These are phyloP conservation scores for Xylariaceae sp. DNA, from an alignment of 2,329 filamentous ascomycete genomes.

Conservation along the genomic window DNA sequence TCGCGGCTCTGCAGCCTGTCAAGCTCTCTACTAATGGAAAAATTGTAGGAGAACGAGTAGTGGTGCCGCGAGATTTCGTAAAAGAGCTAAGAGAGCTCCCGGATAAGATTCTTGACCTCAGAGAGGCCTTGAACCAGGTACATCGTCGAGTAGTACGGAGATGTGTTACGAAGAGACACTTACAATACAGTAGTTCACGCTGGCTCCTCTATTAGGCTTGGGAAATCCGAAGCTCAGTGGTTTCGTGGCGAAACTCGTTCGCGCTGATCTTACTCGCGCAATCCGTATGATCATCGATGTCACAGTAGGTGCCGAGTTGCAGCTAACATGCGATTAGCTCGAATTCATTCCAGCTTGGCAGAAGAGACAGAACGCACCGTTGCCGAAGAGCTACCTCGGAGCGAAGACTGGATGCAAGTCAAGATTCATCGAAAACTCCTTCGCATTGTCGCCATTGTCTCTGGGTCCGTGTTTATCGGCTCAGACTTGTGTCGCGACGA, in stretches of 20 bases:
- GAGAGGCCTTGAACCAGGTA: constrained; percentile 20
- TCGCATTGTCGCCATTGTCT: constrained; percentile 43
- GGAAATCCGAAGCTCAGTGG: constrained; percentile 4
- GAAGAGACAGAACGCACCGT: constrained; percentile 37
- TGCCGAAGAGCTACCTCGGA: constrained; percentile 32
- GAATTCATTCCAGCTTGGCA: constrained; percentile 36
- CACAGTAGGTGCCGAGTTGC: neutral
- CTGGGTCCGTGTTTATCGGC: constrained; percentile 46
- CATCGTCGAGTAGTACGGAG: neutral
- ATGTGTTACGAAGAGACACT: neutral
- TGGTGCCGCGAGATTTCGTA: constrained; percentile 25
- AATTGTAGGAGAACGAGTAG: constrained; percentile 9
- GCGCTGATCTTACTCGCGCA: constrained; percentile 21
- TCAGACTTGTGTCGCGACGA: constrained; percentile 42
- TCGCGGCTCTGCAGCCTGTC: neutral
- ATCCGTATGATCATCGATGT: constrained; percentile 15
- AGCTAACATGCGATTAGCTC: constrained; percentile 16
- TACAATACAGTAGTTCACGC: neutral
- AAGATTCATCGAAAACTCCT: constrained; percentile 40
- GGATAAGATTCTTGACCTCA: constrained; percentile 28
- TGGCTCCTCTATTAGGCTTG: neutral
- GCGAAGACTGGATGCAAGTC: constrained; percentile 38
- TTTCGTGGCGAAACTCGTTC: constrained; percentile 20
- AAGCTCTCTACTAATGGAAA: neutral
- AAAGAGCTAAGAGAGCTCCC: constrained; percentile 27